Percentiles rank a stretch among this genome's conserved stretches.
These are phyloP conservation scores for Pseudogymnoascus sp. DNA, from an alignment of 2,329 filamentous ascomycete genomes.

Conservation along the genomic window DNA sequence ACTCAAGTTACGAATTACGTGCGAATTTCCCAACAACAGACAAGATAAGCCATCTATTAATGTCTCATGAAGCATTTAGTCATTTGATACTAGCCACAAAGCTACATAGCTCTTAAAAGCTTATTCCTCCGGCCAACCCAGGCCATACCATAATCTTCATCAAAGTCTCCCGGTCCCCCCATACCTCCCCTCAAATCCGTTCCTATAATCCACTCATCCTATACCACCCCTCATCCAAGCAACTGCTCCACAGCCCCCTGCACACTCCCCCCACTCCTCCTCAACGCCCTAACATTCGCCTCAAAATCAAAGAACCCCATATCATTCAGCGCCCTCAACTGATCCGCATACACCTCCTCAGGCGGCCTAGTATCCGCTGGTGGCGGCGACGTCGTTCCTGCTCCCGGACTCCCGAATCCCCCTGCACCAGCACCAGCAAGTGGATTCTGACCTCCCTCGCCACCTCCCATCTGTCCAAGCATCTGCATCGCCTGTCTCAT, in stretches of 20 bases:
- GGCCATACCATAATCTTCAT: neutral
- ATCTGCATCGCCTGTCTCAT: slow-evolving; percentile 45
- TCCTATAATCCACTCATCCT: neutral
- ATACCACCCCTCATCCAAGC: slow-evolving; percentile 26
- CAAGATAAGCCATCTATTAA: neutral
- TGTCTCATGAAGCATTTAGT: neutral
- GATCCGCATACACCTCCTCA: slow-evolving; percentile 85
- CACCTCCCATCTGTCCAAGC: slow-evolving; percentile 23
- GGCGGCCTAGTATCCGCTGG: slow-evolving; percentile 74
- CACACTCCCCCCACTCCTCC: slow-evolving; percentile 85
- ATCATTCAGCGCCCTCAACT: slow-evolving; percentile 88
- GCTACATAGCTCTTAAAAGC: neutral
- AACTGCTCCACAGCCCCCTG: slow-evolving; percentile 82
- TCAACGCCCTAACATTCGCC: slow-evolving; percentile 76
- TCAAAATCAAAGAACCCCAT: slow-evolving; percentile 99
- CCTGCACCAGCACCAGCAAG: slow-evolving; percentile 25
- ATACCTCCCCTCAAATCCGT: neutral
- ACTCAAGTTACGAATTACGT: neutral
- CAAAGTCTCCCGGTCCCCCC: neutral
- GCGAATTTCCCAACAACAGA: neutral
- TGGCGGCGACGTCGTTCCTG: slow-evolving; percentile 32
- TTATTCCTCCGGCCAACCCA: neutral
- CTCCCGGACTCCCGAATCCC: slow-evolving; percentile 31
- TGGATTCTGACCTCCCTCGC: slow-evolving; percentile 25
- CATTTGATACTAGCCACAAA: neutral